Percentiles rank a stretch among this genome's conserved stretches.
These are phyloP conservation scores for Myxozyma sirexii DNA, from an alignment of 805 yeast genomes.

Conservation along the genomic window DNA sequence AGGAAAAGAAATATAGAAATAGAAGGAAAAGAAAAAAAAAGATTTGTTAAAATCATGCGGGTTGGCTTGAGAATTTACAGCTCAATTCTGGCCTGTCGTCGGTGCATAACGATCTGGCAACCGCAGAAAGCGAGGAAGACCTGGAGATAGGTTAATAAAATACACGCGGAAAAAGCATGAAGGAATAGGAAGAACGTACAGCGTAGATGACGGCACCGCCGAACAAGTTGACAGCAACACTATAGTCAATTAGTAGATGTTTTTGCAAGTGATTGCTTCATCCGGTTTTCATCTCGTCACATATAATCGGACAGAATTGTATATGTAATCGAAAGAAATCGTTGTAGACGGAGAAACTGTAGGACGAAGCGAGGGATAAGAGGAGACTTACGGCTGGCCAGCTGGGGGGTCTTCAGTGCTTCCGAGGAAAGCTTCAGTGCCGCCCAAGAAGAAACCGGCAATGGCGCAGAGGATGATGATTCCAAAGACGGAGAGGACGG, in stretches of 20 bases:
- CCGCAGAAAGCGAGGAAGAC: constrained; percentile 89
- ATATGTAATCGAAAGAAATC: too few relatives aligned
- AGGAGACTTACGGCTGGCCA: constrained; percentile 69
- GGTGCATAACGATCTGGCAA: constrained; percentile 60
- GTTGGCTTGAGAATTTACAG: constrained; percentile 15
- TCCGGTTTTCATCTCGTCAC: too few relatives aligned
- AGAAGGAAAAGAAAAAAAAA: constrained; percentile 2
- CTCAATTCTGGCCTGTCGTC: constrained; percentile 35
- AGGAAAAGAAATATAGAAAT: not conserved
- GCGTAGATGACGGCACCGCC: constrained; percentile 85
- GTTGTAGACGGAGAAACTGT: too few relatives aligned
- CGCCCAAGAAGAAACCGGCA: constrained; percentile 76
- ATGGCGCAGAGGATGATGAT: constrained; percentile 82
- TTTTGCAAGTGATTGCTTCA: too few relatives aligned
- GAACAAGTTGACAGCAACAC: constrained; percentile 86
- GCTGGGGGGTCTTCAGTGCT: constrained; percentile 88
- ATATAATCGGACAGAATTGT: too few relatives aligned
- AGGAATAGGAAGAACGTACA: constrained; percentile 14
- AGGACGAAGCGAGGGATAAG: not conserved
- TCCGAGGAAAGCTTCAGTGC: constrained; percentile 92
- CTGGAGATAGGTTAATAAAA: not conserved
- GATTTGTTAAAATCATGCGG: not conserved
- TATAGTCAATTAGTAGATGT: too few relatives aligned
- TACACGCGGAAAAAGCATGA: not conserved
- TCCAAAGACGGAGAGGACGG: constrained; percentile 89